Percentiles rank a stretch among this genome's conserved stretches.
These are phyloP conservation scores for Caloboletus inedulis DNA, from an alignment of 1,284 basidiomycete species.

Conservation along the genomic window DNA sequence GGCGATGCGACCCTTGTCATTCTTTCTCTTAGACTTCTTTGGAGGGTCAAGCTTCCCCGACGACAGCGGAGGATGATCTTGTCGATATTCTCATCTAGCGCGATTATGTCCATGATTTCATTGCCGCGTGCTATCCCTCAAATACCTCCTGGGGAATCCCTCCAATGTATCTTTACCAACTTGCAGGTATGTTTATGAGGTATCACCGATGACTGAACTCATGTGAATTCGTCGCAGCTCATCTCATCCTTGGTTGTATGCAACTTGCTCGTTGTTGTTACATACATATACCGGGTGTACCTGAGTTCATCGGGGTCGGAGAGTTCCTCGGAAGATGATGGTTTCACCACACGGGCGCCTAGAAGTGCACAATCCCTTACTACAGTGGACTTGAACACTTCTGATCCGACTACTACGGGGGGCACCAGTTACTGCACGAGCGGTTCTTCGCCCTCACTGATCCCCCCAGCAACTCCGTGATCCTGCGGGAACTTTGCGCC, in stretches of 20 bases:
- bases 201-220: neutral
- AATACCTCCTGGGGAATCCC: neutral
- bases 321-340: constrained; percentile 12
- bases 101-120: constrained; percentile 13
- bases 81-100: constrained; percentile 8
- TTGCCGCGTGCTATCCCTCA: constrained; percentile 1
- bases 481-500: neutral
- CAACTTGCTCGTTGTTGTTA: constrained; percentile 15
- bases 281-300: constrained; percentile 5
- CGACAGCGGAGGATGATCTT: constrained; percentile 20
- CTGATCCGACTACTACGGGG: neutral
- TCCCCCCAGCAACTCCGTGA: neutral
- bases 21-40: constrained; percentile 15
- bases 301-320: neutral
- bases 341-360: constrained; percentile 1
- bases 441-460: neutral
- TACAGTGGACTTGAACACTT: neutral
- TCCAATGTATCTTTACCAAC: neutral
- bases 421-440: neutral
- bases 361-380: neutral
- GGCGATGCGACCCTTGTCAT: constrained; percentile 11
- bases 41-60: constrained; percentile 16
- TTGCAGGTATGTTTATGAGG: constrained; percentile 6
- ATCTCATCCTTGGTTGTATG: constrained; percentile 9
- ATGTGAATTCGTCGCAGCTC: neutral